These are phyloP conservation scores for Beauveria australis DNA, from an alignment of 2,329 filamentous ascomycete genomes.

Conservation along the genomic window DNA sequence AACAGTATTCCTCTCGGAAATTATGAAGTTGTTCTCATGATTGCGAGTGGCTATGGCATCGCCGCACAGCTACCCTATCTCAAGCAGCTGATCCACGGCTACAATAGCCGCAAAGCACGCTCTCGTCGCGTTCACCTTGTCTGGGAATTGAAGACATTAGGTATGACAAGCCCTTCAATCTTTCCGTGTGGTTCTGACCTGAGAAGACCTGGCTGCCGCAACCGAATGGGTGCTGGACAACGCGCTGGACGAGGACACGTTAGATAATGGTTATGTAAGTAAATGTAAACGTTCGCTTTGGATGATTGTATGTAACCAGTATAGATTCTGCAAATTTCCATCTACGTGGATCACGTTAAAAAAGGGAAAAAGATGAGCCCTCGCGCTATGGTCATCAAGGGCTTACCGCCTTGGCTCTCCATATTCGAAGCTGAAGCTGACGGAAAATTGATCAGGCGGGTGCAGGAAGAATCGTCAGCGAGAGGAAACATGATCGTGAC, in stretches of 20 bases:
- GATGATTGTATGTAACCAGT: neutral
- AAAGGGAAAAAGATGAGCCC: neutral
- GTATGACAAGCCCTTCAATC: conserved; percentile 10
- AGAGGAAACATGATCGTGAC: conserved; percentile 5
- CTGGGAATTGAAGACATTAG: conserved; percentile 22
- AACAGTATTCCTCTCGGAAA: conserved; percentile 18
- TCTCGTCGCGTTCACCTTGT: conserved; percentile 25
- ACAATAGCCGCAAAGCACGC: conserved; percentile 21
- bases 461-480: conserved; percentile 7
- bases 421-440: conserved; percentile 2
- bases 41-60: conserved; percentile 27
- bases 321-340: neutral
- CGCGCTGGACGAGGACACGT: conserved; percentile 7
- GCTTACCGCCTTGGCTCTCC: neutral
- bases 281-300: neutral
- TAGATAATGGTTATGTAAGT: conserved; percentile 12
- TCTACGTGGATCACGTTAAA: neutral
- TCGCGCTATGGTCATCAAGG: conserved; percentile 1
- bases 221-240: conserved; percentile 7
- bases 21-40: conserved; percentile 25
- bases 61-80: conserved; percentile 25
- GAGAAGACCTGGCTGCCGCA: conserved; percentile 5
- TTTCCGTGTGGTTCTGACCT: neutral
- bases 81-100: conserved; percentile 26
- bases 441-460: conserved; percentile 8